Base-by-base conservation (phyloP, 441 rosid genomes). In the Pelargonium fulgidum region DNA sequence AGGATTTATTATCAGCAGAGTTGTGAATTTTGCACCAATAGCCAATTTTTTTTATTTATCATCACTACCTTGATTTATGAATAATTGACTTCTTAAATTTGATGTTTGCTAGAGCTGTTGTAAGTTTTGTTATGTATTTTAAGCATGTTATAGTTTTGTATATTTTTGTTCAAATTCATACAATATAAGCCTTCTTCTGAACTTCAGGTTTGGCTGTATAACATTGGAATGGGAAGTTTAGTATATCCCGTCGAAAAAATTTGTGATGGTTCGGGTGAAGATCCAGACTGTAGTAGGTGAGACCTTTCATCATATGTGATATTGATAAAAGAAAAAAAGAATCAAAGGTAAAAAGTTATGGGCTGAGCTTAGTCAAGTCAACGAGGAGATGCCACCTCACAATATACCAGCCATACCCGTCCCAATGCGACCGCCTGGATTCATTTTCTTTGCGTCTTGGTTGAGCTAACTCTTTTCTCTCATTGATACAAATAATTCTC, bases 211-310 rank as follows among this genome's bases (percentile, higher is more conserved):
- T 93, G 96, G 98, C 77, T 93, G 33, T 86, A 83, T 81, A 79
- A 83, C 26, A 47, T 88, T 80, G 89, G 80, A 75, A 36, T 81
- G 50, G 85, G 78, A 73, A 89, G 92, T 75, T 76, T 88, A 70
- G 78, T 87, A 72, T 79, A 84, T 76, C 62, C 62, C 59, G 79
- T 77, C 14, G 98, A 93, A 85, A 85, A 83, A 78, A 76, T 87
- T 67, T 93, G 98, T 78, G 98, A 93, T 78, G 77, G 70, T 70
- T 82, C 98, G 7, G 98, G 98, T 63, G 98, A 93, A 82, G 98
- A 93, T 76, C 91, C 93, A 39, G 42, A 76, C 16, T 93, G 97
- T 78, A 80, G 97, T 85, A 84, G 96, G 97, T 86, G 67, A 76
- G 66, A 8, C 54, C 65, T 68, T 73, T 59, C 69, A 36, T 48